phyloP scores from a whole-genome alignment of 306 rosid species.

The Malus sieversii region DNA sequence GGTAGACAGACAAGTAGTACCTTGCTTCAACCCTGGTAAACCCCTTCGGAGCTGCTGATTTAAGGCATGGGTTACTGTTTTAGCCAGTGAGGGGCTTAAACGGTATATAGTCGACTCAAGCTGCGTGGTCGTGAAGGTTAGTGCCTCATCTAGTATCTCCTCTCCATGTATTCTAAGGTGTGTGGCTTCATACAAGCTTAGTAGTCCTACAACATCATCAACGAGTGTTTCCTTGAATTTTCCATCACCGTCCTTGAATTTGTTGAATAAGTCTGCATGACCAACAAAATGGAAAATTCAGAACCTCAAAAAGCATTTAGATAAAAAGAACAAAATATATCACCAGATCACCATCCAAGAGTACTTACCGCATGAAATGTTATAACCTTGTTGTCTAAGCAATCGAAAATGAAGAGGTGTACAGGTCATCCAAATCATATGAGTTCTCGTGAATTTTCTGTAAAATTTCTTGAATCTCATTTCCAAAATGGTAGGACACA shows the following conservation, averaged over 20 bases:
- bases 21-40: constrained; percentile 28
- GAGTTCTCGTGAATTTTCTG: no score
- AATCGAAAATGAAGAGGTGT: no score
- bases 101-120: background rate
- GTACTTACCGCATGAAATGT: no score
- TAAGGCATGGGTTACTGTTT: constrained; percentile 13
- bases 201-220: constrained; percentile 16
- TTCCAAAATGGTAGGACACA: no score
- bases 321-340: no score
- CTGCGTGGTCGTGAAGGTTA: constrained; percentile 15
- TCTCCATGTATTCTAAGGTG: constrained; percentile 33
- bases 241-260: constrained; percentile 29
- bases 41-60: constrained; percentile 14
- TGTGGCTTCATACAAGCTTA: constrained; percentile 43
- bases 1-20: constrained; percentile 23
- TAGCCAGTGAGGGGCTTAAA: background rate
- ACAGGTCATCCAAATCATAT: no score
- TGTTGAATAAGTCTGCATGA: constrained; percentile 19
- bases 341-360: no score
- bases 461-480: no score
- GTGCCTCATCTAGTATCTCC: constrained; percentile 38
- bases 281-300: no score
- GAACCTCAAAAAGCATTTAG: no score
- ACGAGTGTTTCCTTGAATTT: constrained; percentile 9
- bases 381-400: no score